Evolutionary conservation across 2,329 filamentous ascomycete genomes (phyloP).

Genomic region (Blumeriella jaapii): DNA sequence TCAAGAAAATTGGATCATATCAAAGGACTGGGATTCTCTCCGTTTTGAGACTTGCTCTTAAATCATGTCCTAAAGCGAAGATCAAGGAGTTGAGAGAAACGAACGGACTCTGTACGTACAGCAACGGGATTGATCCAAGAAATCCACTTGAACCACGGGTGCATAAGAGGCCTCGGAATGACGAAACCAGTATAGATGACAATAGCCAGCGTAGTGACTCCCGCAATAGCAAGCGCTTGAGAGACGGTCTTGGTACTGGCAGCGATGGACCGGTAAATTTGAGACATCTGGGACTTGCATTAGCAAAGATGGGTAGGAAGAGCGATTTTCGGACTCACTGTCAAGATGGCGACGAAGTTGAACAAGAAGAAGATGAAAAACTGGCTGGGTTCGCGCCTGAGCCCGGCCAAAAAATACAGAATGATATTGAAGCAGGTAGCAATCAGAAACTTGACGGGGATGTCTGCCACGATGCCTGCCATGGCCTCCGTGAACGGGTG

Average conservation of each 20-base stretch:
- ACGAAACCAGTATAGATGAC: constrained; percentile 31
- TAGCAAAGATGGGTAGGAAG: constrained; percentile 23
- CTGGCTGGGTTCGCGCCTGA: constrained; percentile 50
- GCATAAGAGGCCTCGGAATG: constrained; percentile 45
- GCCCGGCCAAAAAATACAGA: constrained; percentile 78
- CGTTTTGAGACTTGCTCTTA: no score
- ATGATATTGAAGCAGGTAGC: constrained; percentile 66
- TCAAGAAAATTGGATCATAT: no score
- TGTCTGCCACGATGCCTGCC: constrained; percentile 74
- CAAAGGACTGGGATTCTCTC: no score
- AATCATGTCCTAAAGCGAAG: no score
- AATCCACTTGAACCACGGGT: constrained; percentile 73
- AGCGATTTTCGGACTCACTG: constrained; percentile 35
- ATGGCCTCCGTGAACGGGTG: constrained; percentile 83
- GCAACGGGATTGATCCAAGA: constrained; percentile 51
- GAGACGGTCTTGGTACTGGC: constrained; percentile 60
- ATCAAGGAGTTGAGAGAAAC: no score
- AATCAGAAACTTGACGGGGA: constrained; percentile 72
- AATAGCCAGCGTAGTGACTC: constrained; percentile 33
- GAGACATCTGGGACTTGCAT: constrained; percentile 60
- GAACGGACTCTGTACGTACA: no score
- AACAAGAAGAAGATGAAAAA: constrained; percentile 68
- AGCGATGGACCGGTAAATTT: constrained; percentile 58
- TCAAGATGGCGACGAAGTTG: constrained; percentile 36
- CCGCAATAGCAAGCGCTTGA: constrained; percentile 50